Base-by-base conservation (phyloP, 805 yeast species). In the Wickerhamiella dianesei region DNA sequence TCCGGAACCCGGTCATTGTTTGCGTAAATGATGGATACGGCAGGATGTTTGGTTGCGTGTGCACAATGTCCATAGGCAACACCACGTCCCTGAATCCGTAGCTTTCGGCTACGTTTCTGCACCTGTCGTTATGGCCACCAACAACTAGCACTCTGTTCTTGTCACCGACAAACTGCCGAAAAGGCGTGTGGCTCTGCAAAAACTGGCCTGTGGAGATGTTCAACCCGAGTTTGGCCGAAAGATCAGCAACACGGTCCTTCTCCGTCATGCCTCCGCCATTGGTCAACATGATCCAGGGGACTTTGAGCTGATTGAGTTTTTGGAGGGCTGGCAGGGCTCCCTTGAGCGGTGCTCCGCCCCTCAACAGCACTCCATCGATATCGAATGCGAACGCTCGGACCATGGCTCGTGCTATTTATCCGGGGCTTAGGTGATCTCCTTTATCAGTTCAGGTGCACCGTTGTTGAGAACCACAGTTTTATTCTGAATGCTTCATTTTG, bases 201-300 rank as follows among this genome's bases (percentile, higher is more conserved):
- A 86, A 82, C 66, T 86, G 95, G 46, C 78, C 85, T 40, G 77
- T 77, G 12, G 80, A 74, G 49, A 86, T 76, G 37, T 73, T 73
- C 37, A 75, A 65, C 18, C 71, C 74, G 52, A 86, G 70, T 53
- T 85, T 67, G 48, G 72, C 69, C 40, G 79, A 69, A 58, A 86
- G 70, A 54, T 84, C 92, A 47, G 72, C 73, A 43, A 89, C 82
- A 55, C 96, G 71, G 8, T 74, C 79, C 47, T 67, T 60, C 62
- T 86, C 96, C 6, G 85, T 80, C 58, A 82, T 76, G 44, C 96
- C 96, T 55, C 95, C 95, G 55, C 96, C 96, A 62, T 86, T 86
- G 49, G 96, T 86, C 52, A 86, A 87, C 60, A 81, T 80, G 49
- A 82, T 80, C 60, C 82, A 83, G 5, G 95, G 95, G 56, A 86